Evolutionary conservation across 139 green algal species (phyloP).

Genomic region (Picocystis salinarum): DNA sequence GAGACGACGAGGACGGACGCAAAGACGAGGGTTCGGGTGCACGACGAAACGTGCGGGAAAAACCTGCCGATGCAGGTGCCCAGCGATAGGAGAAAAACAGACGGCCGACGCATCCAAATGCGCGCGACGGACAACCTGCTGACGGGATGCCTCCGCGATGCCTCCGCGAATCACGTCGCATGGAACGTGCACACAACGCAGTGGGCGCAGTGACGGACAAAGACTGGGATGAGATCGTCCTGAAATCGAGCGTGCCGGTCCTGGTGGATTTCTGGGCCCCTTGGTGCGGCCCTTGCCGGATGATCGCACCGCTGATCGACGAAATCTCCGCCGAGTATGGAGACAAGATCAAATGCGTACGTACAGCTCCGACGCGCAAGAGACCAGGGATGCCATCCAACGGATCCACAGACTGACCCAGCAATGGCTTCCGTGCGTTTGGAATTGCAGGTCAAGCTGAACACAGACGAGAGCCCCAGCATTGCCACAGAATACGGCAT

Average conservation of each 20-base stretch:
- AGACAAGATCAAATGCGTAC: conserved; percentile 32
- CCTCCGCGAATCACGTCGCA: no score
- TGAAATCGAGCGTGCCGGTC: conserved; percentile 64
- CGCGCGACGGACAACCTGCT: no score
- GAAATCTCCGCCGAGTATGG: conserved; percentile 60
- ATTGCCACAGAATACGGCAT: conserved; percentile 92
- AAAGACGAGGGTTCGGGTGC: conserved; percentile 2
- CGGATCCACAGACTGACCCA: not conserved
- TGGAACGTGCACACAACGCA: conserved; percentile 10
- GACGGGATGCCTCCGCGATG: no score
- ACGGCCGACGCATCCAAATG: no score
- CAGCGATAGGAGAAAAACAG: conserved; percentile 1
- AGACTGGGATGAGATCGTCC: conserved; percentile 65
- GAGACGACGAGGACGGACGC: not conserved
- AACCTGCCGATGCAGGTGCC: not conserved
- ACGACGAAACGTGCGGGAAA: not conserved
- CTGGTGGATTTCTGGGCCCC: conserved; percentile 92
- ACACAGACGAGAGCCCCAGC: conserved; percentile 88
- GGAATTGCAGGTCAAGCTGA: conserved; percentile 68
- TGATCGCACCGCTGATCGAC: conserved; percentile 81
- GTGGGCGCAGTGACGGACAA: conserved; percentile 53
- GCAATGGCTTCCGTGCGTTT: not conserved
- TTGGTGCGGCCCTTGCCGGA: conserved; percentile 83
- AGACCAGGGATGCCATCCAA: no score
- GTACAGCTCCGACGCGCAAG: no score